Base-by-base conservation (phyloP, 352 stramenopile species). In the Stramenopiles sp. region DNA sequence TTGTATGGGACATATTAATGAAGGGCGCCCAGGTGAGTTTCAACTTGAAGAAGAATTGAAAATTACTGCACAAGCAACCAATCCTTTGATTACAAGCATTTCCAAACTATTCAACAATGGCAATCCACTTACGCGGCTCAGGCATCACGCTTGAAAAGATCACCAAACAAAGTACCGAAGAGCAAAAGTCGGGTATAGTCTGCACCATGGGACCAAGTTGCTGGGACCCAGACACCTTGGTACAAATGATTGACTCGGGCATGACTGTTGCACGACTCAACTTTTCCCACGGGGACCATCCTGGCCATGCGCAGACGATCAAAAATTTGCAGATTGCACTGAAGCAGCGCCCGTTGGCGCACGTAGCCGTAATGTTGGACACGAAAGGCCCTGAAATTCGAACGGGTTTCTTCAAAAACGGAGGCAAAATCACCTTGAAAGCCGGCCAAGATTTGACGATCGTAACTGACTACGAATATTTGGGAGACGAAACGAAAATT, bases 211-310 rank as follows among this genome's bases (percentile, higher is more conserved):
- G 89, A 33, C 89, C 89, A 2, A 80, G 87, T 31, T 94, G 86
- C 76, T 74, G 77, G 37, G 74, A 79, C 32, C 1, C 48, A 18
- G 74, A 37, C 34, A 82, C 84, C 6, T 68, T 90, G 53, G 49
- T 82, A 49, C 76, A 85, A 30, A 78, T 88, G 32, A 82, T 88
- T 0, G 36, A 82, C 81, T 83, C 80, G 73, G 94, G 94, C 77
- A 97, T 99, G 90, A 94, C 92, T 78, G 86, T 98, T 12, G 96
- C 96, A 78, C 87, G 95, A 63, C 87, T 99, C 74, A 99, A 99
- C 83, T 99, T 99, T 83, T 98, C 91, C 49, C 95, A 99, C 83
- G 95, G 94, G 48, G 96, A 96, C 73, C 91, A 94, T 76, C 90
- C 92, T 74, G 91, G 77, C 63, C 86, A 89, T 79, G 80, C 80